These are phyloP conservation scores for Osmanthus fragrans DNA, from an alignment of 257 asterid species.

Conservation along the genomic window DNA sequence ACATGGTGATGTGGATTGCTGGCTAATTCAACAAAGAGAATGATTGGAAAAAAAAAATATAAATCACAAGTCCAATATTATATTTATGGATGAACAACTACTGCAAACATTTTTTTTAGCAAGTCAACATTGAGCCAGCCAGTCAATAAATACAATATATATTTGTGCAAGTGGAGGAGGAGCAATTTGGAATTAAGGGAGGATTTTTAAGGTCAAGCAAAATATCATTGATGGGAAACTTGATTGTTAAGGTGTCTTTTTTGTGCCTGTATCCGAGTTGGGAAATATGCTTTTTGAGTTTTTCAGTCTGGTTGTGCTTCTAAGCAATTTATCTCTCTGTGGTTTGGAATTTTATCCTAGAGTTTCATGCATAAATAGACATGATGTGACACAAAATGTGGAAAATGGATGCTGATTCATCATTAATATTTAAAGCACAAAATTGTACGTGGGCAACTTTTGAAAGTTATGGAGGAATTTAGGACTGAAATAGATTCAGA, in stretches of 20 bases:
- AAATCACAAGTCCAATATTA: background rate
- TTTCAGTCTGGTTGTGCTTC: background rate
- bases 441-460: background rate
- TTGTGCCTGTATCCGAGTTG: background rate
- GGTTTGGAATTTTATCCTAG: background rate
- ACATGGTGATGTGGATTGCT: no score
- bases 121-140: background rate
- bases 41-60: background rate
- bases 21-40: background rate
- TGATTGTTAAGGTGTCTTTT: background rate
- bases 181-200: background rate
- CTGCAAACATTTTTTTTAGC: no score
- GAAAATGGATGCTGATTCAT: background rate
- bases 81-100: no score
- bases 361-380: background rate
- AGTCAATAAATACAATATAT: background rate
- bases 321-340: no score
- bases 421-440: background rate
- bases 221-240: background rate
- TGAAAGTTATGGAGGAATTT: background rate
- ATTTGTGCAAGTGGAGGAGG: background rate
- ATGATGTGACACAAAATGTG: background rate
- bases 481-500: background rate
- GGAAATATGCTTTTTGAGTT: background rate
- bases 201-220: background rate